Percentiles rank a stretch among this genome's conserved stretches.
phyloP scores from a whole-genome alignment of 106 monocot genomes.

The Cymbidium sinense region DNA sequence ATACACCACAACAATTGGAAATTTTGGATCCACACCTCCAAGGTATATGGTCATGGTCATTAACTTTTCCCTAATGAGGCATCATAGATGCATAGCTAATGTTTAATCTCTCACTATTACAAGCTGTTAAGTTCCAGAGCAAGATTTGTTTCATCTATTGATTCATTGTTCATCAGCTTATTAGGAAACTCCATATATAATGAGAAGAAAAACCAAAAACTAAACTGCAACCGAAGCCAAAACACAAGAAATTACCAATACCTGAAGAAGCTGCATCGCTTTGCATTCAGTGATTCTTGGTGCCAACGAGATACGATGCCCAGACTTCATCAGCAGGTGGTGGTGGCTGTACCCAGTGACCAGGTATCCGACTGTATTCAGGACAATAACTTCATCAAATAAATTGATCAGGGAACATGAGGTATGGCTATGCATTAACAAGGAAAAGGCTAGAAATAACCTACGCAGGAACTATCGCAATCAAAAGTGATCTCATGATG shows the following conservation, averaged over 20 bases:
- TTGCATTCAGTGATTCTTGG: constrained; percentile 13
- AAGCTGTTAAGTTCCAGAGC: neutral
- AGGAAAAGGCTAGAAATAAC: too few relatives aligned
- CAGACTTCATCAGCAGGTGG: constrained; percentile 79
- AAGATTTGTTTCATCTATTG: neutral
- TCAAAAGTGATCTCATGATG: neutral
- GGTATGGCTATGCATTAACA: neutral
- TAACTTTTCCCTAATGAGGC: neutral
- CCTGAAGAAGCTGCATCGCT: neutral
- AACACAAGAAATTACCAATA: neutral
- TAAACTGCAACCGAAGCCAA: neutral
- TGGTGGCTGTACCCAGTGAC: constrained; percentile 93
- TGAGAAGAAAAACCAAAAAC: neutral
- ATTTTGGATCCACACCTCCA: too few relatives aligned
- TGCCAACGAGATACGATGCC: constrained; percentile 74
- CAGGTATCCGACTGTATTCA: constrained; percentile 81
- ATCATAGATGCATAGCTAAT: neutral
- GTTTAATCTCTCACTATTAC: neutral
- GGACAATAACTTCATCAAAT: neutral
- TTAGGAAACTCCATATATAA: neutral
- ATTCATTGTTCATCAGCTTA: neutral
- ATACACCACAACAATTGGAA: too few relatives aligned
- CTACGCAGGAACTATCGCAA: too few relatives aligned
- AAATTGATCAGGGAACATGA: too few relatives aligned
- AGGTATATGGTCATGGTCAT: neutral